A percentile compares a stretch with the other conserved stretches of the same genome.
phyloP scores from a whole-genome alignment of 2,329 filamentous ascomycete genomes.

The Arthroderma sp. region DNA sequence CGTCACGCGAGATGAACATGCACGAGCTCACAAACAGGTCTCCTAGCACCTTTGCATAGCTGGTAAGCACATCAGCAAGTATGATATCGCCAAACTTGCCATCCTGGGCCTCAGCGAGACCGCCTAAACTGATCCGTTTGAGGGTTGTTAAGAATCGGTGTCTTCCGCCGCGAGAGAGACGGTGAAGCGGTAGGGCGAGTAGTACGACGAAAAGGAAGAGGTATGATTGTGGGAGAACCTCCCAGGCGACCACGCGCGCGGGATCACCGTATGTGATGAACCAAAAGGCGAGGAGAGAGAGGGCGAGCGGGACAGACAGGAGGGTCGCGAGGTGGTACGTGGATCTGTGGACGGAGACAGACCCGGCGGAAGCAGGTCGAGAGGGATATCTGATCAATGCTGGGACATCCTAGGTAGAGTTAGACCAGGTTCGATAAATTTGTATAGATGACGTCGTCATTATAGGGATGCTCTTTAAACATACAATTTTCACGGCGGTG shows the following conservation, averaged over 20 bases:
- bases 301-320: constrained; percentile 56
- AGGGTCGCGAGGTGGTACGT: constrained; percentile 75
- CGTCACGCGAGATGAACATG: constrained; percentile 68
- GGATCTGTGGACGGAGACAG: constrained; percentile 64
- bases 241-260: constrained; percentile 59
- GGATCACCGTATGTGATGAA: constrained; percentile 58
- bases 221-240: constrained; percentile 77
- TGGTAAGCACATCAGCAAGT: constrained; percentile 85
- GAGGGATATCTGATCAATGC: constrained; percentile 74
- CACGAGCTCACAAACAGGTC: constrained; percentile 81
- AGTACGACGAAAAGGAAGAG: constrained; percentile 59
- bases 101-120: constrained; percentile 72
- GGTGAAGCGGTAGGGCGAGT: constrained; percentile 61
- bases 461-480: constrained; percentile 16
- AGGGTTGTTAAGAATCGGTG: constrained; percentile 63
- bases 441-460: neutral
- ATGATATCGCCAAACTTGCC: constrained; percentile 93
- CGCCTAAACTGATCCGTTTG: constrained; percentile 68
- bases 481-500: constrained; percentile 59
- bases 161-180: constrained; percentile 57
- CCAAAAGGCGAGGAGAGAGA: constrained; percentile 77
- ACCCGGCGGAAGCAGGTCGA: constrained; percentile 52
- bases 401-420: constrained; percentile 55
- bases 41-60: constrained; percentile 82
- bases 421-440: constrained; percentile 10